Percentiles rank a stretch among this genome's conserved stretches.
Conservation (phyloP, 129 eudicot genomes). For the Dittrichia graveolens region DNA sequence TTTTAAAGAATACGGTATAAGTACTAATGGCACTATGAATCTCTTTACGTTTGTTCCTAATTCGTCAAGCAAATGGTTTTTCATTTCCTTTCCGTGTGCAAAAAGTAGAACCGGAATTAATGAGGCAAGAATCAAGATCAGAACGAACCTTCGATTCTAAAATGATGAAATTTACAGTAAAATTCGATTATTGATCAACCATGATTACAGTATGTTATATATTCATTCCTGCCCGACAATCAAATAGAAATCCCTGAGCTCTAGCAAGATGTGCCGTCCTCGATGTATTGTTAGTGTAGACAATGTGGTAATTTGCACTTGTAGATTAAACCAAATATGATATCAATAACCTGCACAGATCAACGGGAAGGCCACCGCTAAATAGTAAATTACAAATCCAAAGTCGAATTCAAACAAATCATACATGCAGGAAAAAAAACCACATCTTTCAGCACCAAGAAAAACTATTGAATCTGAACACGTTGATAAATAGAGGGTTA, state of each 20-base stretch:
- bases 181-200: too few species aligned
- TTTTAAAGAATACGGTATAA: too few species aligned
- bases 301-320: too few species aligned
- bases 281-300: too few species aligned
- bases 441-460: not conserved
- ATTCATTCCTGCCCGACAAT: not conserved
- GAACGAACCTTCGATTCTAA: too few species aligned
- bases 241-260: not conserved
- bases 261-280: too few species aligned
- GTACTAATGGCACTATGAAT: not conserved
- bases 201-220: not conserved
- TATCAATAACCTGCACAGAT: not conserved
- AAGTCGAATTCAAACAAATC: slow-evolving; percentile 5
- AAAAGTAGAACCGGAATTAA: not conserved
- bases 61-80: not conserved
- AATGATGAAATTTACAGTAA: too few species aligned
- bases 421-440: not conserved
- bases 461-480: not conserved
- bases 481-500: slow-evolving; percentile 2
- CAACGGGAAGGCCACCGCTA: too few species aligned
- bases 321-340: not conserved
- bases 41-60: not conserved
- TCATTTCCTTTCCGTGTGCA: not conserved
- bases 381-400: not conserved
- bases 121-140: not conserved